phyloP scores from a whole-genome alignment of 192 early-diverging fungal genomes.

The Coemansia sp. region DNA sequence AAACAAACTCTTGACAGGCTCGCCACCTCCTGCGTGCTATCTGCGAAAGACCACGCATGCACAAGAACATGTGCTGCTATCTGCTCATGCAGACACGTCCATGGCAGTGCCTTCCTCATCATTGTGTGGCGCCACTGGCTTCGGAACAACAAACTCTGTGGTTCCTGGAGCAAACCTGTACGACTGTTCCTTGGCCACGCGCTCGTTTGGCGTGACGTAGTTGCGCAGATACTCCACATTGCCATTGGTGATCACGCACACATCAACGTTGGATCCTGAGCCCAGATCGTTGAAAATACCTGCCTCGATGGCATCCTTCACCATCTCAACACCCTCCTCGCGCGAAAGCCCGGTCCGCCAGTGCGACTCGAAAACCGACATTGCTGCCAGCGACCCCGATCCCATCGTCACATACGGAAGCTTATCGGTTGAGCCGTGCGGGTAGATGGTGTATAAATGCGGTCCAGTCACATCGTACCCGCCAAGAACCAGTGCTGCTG shows the following conservation, averaged over 20 bases:
- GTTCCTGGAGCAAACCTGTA: conserved; percentile 65
- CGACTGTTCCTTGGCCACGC: conserved; percentile 78
- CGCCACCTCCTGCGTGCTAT: neutral
- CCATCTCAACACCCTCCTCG: conserved; percentile 86
- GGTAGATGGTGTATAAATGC: conserved; percentile 85
- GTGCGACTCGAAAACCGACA: conserved; percentile 90
- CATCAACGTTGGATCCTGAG: conserved; percentile 96
- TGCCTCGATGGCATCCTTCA: conserved; percentile 90
- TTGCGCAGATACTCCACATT: conserved; percentile 82
- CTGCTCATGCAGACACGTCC: conserved; percentile 39
- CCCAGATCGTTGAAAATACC: conserved; percentile 99
- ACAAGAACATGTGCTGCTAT: neutral
- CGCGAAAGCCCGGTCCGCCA: conserved; percentile 82
- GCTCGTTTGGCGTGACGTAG: conserved; percentile 86
- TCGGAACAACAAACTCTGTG: conserved; percentile 36
- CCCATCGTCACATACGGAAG: conserved; percentile 97
- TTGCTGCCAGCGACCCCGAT: conserved; percentile 91
- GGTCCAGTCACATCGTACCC: conserved; percentile 91
- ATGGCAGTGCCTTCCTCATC: conserved; percentile 31
- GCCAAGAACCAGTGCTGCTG: conserved; percentile 91
- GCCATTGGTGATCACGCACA: conserved; percentile 86
- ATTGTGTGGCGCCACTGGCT: neutral
- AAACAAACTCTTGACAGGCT: neutral
- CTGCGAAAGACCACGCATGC: neutral
- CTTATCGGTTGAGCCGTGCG: conserved; percentile 96